A percentile compares a stretch with the other conserved stretches of the same genome.
Conservation (phyloP, 2,329 filamentous ascomycete species). For the Zopfia rhizophila region DNA sequence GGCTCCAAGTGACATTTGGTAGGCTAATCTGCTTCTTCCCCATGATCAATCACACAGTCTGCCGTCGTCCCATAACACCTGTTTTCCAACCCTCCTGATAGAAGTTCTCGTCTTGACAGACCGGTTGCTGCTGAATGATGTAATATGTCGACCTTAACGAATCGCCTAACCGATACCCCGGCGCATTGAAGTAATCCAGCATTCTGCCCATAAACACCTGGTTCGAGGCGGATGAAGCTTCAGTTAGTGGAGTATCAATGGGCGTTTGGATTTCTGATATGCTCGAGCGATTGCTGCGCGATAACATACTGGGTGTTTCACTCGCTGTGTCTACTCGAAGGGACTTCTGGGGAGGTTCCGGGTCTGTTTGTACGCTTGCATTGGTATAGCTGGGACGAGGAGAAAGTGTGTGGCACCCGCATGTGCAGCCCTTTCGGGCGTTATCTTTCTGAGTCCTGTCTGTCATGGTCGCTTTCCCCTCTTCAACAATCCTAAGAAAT, state of each 20-base stretch:
- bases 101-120: too few relatives aligned
- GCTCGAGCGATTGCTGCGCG: conserved; percentile 22
- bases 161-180: conserved; percentile 46
- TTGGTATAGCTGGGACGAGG: conserved; percentile 29
- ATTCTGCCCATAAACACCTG: conserved; percentile 44
- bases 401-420: conserved; percentile 18
- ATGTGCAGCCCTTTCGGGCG: conserved; percentile 27
- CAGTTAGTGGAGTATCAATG: conserved; percentile 29
- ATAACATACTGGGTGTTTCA: conserved; percentile 12
- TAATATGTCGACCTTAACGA: conserved; percentile 37
- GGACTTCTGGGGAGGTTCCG: conserved; percentile 13
- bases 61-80: too few relatives aligned
- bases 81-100: too few relatives aligned
- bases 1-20: too few relatives aligned
- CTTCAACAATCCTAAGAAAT: conserved; percentile 28
- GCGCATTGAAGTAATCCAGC: conserved; percentile 45
- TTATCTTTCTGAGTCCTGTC: not conserved
- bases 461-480: conserved; percentile 10
- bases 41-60: too few relatives aligned
- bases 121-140: too few relatives aligned
- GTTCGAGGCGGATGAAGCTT: conserved; percentile 19
- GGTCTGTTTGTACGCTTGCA: conserved; percentile 38
- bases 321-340: conserved; percentile 26
- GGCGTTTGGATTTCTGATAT: conserved; percentile 25
- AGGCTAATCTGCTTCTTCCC: too few relatives aligned